Percentiles rank a stretch among this genome's conserved stretches.
Evolutionary conservation across 179 eudicot species (phyloP).

Genomic region (Actinidia polygama): DNA sequence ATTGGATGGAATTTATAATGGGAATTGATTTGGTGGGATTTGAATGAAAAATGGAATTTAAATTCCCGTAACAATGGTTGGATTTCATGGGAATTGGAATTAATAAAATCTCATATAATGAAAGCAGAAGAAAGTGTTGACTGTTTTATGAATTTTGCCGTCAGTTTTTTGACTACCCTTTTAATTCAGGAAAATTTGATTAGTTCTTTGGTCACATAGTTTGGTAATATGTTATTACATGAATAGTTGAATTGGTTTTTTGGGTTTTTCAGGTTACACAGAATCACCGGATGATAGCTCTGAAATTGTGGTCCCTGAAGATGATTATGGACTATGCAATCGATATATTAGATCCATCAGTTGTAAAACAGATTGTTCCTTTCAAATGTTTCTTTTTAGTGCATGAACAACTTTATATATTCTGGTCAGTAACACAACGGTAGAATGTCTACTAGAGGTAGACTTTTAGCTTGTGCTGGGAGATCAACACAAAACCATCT

Average conservation of each 20-base stretch:
- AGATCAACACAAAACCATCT: not conserved
- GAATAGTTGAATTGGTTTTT: not conserved
- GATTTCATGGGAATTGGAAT: no score
- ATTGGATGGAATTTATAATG: no score
- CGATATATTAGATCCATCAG: conserved; percentile 92
- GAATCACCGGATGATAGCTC: conserved; percentile 68
- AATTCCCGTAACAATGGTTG: no score
- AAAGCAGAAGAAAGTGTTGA: no score
- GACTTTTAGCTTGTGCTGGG: not conserved
- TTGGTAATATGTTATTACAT: not conserved
- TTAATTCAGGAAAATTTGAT: not conserved
- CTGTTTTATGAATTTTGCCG: no score
- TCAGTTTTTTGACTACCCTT: no score
- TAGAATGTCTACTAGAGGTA: not conserved
- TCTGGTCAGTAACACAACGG: not conserved
- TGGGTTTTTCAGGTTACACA: conserved; percentile 68
- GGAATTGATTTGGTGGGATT: no score
- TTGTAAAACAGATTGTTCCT: conserved; percentile 45
- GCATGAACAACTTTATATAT: not conserved
- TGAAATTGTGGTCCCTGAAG: conserved; percentile 84
- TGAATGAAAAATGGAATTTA: no score
- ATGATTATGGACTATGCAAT: conserved; percentile 96
- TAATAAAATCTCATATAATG: no score
- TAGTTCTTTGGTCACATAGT: not conserved
- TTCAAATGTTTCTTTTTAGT: not conserved